phyloP scores from a whole-genome alignment of 2,329 filamentous ascomycete genomes.

The Aspergillus sp. region DNA sequence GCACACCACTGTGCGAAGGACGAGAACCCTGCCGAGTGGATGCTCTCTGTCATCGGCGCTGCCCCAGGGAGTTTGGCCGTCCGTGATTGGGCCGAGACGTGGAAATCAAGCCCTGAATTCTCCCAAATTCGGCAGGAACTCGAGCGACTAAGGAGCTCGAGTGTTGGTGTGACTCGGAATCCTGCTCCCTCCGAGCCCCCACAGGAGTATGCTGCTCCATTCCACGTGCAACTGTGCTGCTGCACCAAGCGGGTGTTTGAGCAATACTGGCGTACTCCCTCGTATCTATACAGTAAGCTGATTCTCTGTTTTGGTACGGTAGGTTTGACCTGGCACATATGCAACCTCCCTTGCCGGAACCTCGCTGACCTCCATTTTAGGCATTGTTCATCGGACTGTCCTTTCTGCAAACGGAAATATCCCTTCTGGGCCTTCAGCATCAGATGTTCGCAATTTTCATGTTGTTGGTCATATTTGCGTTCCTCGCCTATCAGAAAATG shows the following conservation, averaged over 20 bases:
- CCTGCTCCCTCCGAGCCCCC: constrained; percentile 30
- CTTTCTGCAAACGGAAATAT: constrained; percentile 73
- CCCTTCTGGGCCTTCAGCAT: constrained; percentile 79
- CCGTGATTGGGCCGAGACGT: constrained; percentile 64
- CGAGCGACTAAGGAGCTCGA: too few species aligned
- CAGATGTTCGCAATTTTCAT: constrained; percentile 92
- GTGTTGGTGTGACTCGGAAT: too few species aligned
- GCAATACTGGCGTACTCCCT: constrained; percentile 88
- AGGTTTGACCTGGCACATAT: too few species aligned
- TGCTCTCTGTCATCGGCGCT: constrained; percentile 62
- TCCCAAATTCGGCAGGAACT: too few species aligned
- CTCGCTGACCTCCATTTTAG: too few species aligned
- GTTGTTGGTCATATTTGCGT: constrained; percentile 75
- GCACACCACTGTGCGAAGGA: constrained; percentile 58
- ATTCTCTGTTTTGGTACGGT: constrained; percentile 59
- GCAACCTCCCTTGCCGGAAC: too few species aligned
- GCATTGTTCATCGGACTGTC: constrained; percentile 81
- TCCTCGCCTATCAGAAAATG: constrained; percentile 54
- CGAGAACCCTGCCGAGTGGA: constrained; percentile 75
- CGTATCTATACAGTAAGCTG: constrained; percentile 83
- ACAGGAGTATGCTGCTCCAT: constrained; percentile 73
- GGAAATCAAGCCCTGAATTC: constrained; percentile 54
- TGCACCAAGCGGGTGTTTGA: constrained; percentile 76
- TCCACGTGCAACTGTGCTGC: constrained; percentile 59
- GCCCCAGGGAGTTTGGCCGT: constrained; percentile 64